phyloP scores from a whole-genome alignment of 495 filamentous ascomycete species.

The Articulospora tetracladia region DNA sequence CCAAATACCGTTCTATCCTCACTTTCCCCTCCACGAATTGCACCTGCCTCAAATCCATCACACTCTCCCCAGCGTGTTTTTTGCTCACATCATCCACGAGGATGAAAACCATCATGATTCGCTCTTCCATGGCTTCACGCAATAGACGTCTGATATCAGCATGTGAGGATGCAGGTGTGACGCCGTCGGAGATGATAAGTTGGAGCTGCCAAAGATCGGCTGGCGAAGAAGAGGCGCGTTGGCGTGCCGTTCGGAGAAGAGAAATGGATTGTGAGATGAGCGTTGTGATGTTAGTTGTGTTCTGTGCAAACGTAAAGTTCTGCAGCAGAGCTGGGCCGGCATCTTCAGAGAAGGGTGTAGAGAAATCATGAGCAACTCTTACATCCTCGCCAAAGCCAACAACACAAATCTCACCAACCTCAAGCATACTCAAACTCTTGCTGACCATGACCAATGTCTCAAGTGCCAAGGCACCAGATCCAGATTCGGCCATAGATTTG shows the following conservation, averaged over 20 bases:
- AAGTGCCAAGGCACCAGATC: constrained; percentile 69
- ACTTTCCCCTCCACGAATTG: constrained; percentile 65
- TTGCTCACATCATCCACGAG: constrained; percentile 76
- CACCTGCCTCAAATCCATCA: constrained; percentile 78
- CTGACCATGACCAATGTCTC: constrained; percentile 88
- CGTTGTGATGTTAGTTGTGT: constrained; percentile 75
- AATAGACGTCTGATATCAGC: constrained; percentile 77
- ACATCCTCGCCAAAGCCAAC: constrained; percentile 85
- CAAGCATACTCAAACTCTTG: constrained; percentile 81
- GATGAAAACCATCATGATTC: constrained; percentile 97
- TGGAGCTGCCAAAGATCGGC: constrained; percentile 95
- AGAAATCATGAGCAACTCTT: constrained; percentile 85
- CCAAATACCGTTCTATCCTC: constrained; percentile 83
- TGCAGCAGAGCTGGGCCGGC: constrained; percentile 78
- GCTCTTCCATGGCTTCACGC: constrained; percentile 81
- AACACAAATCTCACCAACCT: constrained; percentile 86
- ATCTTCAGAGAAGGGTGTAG: constrained; percentile 76
- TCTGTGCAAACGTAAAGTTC: constrained; percentile 82
- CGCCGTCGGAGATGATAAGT: constrained; percentile 88
- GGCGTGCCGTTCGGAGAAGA: constrained; percentile 73
- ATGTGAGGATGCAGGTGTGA: constrained; percentile 75
- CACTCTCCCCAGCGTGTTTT: constrained; percentile 45
- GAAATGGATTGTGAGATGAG: constrained; percentile 73
- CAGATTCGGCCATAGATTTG: constrained; percentile 80
- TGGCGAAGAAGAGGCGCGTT: constrained; percentile 47